Base-by-base conservation (phyloP, 306 rosid genomes). In the Mimosa pudica region DNA sequence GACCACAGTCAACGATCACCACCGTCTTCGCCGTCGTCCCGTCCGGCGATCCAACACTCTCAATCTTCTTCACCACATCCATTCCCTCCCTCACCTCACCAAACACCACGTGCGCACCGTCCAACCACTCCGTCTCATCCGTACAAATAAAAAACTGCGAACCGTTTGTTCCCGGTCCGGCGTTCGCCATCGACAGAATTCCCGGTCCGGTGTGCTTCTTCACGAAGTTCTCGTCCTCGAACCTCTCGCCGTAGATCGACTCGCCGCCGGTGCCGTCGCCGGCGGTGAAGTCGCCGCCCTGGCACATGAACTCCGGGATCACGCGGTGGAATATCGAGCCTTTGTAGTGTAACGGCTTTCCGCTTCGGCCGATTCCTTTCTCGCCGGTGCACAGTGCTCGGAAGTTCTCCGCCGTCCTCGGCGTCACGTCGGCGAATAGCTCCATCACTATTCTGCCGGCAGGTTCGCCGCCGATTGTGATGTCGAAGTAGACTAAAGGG, bases 101-200 rank as follows among this genome's bases (percentile, higher is more conserved):
- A 65, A 95, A 95, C 35, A 95, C 98, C 4, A 95, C 98, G 81
- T 95, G 98, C 82, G 91, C 91, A 0, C 98, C 97, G 24, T 95
- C 97, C 6, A 95, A 90, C 98, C 98, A 95, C 85, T 84, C 88
- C 36, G 98, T 95, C 88, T 91, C 88, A 2, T 83, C 80, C 0
- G 98, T 94, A 47, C 98, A 94, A 71, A 94, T 18, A 91, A 94
- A 95, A 90, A 95, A 95, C 87, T 95, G 98, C 47, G 98, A 94
- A 73, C 98, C 97, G 70, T 95, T 95, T 0, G 98, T 95, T 0
- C 91, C 90, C 0, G 98, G 98, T 0, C 98, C 98, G 0, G 98
- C 89, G 60, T 95, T 95, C 7, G 98, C 98, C 97, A 95, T 95
- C 5, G 98, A 92, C 7, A 91, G 86, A 3, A 95, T 4, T 0